Evolutionary conservation across 352 stramenopile species (phyloP).

Genomic region (Achlya hypogyna): DNA sequence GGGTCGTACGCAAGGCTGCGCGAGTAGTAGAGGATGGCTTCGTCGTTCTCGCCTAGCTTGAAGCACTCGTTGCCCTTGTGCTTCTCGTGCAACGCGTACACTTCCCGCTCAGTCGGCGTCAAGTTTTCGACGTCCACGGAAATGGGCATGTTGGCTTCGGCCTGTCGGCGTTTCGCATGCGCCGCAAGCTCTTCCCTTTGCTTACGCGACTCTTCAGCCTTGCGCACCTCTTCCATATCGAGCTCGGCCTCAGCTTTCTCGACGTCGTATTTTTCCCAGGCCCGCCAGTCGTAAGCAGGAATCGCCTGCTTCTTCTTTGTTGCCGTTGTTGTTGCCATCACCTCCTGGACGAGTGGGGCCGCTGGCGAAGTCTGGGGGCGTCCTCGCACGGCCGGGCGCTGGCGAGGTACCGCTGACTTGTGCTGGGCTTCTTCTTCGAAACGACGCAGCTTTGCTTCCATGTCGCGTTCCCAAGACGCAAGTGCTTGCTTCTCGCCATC

Average conservation of each 20-base stretch:
- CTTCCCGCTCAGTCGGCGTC: conserved; percentile 35
- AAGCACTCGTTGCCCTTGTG: conserved; percentile 93
- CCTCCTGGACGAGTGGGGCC: neutral
- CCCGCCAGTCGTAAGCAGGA: conserved; percentile 83
- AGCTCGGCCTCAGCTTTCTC: conserved; percentile 37
- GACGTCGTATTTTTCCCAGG: conserved; percentile 88
- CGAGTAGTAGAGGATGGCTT: conserved; percentile 83
- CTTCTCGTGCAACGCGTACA: conserved; percentile 75
- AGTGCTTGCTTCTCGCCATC: conserved; percentile 51
- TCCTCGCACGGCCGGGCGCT: conserved; percentile 48
- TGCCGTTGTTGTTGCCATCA: conserved; percentile 23
- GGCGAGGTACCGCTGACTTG: neutral
- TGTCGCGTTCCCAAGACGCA: conserved; percentile 45
- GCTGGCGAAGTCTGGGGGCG: conserved; percentile 11
- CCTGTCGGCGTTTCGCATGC: neutral
- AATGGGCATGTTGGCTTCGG: conserved; percentile 27
- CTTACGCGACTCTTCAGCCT: conserved; percentile 42
- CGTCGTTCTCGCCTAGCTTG: conserved; percentile 70
- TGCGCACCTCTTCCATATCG: conserved; percentile 28
- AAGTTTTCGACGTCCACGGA: conserved; percentile 50
- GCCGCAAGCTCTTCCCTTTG: conserved; percentile 7
- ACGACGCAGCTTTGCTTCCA: conserved; percentile 44
- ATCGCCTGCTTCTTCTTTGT: conserved; percentile 30
- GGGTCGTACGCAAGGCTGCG: conserved; percentile 78
- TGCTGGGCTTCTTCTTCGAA: conserved; percentile 29